Conservation (phyloP, 345 rosid species). For the Erucastrum elatum region DNA sequence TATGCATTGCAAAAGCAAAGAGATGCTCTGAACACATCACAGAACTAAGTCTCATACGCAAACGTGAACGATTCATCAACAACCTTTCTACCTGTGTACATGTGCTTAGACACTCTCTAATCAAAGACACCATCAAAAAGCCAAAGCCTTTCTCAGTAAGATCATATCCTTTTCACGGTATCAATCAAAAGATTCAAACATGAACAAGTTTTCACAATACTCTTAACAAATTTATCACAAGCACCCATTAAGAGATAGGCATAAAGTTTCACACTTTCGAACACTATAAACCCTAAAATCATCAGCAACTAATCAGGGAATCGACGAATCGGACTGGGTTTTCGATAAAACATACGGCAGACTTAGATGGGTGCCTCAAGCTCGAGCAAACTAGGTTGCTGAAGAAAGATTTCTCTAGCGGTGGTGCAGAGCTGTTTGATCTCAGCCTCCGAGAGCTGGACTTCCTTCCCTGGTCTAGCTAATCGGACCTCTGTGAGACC, state of each 20-base stretch:
- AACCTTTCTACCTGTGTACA: not conserved
- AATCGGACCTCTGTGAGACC: constrained; percentile 83
- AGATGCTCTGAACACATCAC: too few relatives aligned
- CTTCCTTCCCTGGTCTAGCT: constrained; percentile 88
- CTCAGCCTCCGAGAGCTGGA: constrained; percentile 85
- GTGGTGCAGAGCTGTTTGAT: constrained; percentile 83
- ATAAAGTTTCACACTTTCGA: not conserved
- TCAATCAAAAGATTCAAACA: not conserved
- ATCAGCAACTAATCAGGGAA: not conserved
- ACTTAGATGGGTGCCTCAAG: constrained; percentile 95
- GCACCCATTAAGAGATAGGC: not conserved
- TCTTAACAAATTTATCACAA: not conserved
- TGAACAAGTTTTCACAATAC: not conserved
- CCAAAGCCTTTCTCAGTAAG: not conserved
- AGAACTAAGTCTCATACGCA: not conserved
- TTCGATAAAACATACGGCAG: constrained; percentile 52
- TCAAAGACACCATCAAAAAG: not conserved
- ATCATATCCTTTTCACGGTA: not conserved
- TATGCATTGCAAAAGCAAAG: too few relatives aligned
- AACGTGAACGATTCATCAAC: not conserved
- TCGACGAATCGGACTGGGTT: not conserved
- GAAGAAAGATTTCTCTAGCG: constrained; percentile 69
- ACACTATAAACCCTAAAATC: not conserved
- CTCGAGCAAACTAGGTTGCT: constrained; percentile 88
- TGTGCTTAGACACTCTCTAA: too few relatives aligned